Conservation (phyloP, 805 yeast species). For the Candida verbasci region DNA sequence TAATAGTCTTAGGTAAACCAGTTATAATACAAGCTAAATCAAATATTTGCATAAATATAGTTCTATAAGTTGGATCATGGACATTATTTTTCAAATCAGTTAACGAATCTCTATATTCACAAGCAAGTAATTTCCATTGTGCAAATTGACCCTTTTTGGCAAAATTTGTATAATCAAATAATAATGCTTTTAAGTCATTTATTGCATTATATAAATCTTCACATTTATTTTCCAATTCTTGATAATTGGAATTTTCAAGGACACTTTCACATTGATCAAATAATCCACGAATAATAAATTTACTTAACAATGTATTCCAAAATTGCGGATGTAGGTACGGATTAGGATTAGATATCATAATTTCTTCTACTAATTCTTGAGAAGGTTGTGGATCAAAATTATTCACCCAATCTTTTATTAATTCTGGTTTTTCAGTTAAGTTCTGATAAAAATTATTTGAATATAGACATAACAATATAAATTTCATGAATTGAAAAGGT, state of each 20-base stretch:
- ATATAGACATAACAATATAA: slow-evolving; percentile 55
- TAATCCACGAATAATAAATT: slow-evolving; percentile 57
- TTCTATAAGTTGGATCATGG: slow-evolving; percentile 18
- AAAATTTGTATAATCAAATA: slow-evolving; percentile 39
- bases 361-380: slow-evolving; percentile 43
- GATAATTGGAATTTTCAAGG: slow-evolving; percentile 40
- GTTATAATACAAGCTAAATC: slow-evolving; percentile 42
- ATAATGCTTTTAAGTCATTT: slow-evolving; percentile 35
- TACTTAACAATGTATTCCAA: slow-evolving; percentile 59
- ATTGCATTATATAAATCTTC: slow-evolving; percentile 34
- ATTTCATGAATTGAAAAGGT: slow-evolving; percentile 38
- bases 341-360: slow-evolving; percentile 38
- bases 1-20: slow-evolving; percentile 48
- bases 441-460: slow-evolving; percentile 44
- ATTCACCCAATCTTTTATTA: slow-evolving; percentile 60
- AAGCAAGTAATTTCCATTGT: slow-evolving; percentile 47
- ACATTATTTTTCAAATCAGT: slow-evolving; percentile 20
- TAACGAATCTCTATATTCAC: slow-evolving; percentile 45
- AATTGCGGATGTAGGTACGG: slow-evolving; percentile 51
- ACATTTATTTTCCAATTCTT: slow-evolving; percentile 27
- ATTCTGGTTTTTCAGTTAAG: slow-evolving; percentile 37
- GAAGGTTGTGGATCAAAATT: slow-evolving; percentile 66
- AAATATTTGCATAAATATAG: slow-evolving; percentile 32
- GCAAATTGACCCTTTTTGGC: slow-evolving; percentile 39
- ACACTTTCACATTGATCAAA: slow-evolving; percentile 51